phyloP scores from a whole-genome alignment of 805 yeast species.

The Candida tibetensis region DNA sequence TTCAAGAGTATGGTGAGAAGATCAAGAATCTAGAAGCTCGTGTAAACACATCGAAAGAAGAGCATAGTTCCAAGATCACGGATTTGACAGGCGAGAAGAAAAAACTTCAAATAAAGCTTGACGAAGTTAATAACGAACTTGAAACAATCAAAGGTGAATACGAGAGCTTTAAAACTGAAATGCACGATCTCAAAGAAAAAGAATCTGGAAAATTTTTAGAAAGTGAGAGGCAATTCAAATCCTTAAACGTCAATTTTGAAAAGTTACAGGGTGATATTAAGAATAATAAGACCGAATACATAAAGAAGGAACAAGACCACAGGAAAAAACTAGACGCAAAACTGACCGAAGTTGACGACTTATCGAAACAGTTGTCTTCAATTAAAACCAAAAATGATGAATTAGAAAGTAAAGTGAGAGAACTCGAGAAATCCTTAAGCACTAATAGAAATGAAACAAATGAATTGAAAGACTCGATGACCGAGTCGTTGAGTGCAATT shows the following conservation, averaged over 20 bases:
- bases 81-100: slow-evolving; percentile 8
- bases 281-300: background rate
- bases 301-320: background rate
- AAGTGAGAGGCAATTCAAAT: background rate
- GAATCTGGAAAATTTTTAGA: background rate
- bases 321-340: background rate
- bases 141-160: slow-evolving; percentile 13
- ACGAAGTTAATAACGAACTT: slow-evolving; percentile 8
- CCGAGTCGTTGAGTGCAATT: background rate
- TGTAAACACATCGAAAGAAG: slow-evolving; percentile 12
- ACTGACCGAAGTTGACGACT: background rate
- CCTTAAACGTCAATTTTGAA: background rate
- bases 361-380: background rate
- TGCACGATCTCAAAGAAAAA: background rate
- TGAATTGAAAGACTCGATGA: background rate
- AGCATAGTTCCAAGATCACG: slow-evolving; percentile 10
- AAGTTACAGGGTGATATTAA: background rate
- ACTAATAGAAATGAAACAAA: background rate
- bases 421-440: background rate
- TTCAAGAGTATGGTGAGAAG: slow-evolving; percentile 48
- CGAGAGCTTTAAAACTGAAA: background rate
- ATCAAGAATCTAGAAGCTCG: slow-evolving; percentile 42
- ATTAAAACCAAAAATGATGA: background rate
- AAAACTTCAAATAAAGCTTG: slow-evolving; percentile 6
- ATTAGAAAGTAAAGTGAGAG: background rate